Evolutionary conservation across 1,284 basidiomycete genomes (phyloP).

Genomic region (Rhodotorula mucilaginosa): DNA sequence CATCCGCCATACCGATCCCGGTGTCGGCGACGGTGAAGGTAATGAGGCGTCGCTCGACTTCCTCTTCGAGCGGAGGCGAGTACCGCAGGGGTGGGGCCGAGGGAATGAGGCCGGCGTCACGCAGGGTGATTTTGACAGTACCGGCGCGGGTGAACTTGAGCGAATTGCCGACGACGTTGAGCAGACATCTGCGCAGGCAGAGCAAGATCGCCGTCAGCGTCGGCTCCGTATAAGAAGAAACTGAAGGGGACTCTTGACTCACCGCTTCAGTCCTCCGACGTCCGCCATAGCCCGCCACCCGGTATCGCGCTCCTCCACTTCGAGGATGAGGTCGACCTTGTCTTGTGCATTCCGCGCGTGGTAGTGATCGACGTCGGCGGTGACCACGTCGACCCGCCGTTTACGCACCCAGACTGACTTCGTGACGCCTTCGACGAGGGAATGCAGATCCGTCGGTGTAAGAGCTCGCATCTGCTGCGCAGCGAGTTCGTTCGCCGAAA

Average conservation of each 20-base stretch:
- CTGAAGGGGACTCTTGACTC: neutral
- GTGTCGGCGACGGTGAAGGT: conserved; percentile 9
- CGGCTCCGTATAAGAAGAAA: too few species aligned
- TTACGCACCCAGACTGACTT: conserved; percentile 32
- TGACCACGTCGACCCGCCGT: conserved; percentile 24
- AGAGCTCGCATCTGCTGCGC: conserved; percentile 1
- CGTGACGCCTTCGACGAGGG: conserved; percentile 21
- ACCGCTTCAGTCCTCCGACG: conserved; percentile 25
- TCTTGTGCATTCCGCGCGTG: neutral
- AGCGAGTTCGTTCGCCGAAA: conserved; percentile 6
- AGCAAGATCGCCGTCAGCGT: neutral
- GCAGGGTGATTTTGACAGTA: conserved; percentile 25
- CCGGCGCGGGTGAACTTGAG: conserved; percentile 32
- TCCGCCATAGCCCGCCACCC: conserved; percentile 28
- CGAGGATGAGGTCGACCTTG: conserved; percentile 28
- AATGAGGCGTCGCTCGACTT: conserved; percentile 2
- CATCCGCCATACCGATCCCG: conserved; percentile 11
- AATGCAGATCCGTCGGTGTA: conserved; percentile 1
- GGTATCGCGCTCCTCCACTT: conserved; percentile 17
- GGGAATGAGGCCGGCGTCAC: conserved; percentile 3
- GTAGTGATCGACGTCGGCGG: neutral
- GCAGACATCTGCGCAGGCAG: conserved; percentile 7
- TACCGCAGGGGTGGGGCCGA: too few species aligned
- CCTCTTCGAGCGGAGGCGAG: neutral
- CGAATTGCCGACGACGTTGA: conserved; percentile 31